These are phyloP conservation scores for Cutaneotrichosporon sp. DNA, from an alignment of 1,284 basidiomycete species.

Conservation along the genomic window DNA sequence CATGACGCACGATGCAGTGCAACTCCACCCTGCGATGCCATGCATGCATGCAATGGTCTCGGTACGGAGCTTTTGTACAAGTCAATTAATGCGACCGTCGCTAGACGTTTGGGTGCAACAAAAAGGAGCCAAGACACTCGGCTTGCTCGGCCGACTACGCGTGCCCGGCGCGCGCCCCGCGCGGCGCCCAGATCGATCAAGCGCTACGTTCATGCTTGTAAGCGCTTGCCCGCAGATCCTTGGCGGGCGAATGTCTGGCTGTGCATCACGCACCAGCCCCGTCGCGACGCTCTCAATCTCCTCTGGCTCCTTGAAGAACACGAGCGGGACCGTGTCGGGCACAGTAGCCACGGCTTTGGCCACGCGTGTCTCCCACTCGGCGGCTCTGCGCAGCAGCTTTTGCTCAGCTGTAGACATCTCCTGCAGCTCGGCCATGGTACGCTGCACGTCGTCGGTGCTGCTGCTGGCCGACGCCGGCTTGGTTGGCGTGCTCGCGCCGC, in stretches of 20 bases:
- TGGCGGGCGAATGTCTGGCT: too few relatives aligned
- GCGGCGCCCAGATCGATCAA: too few relatives aligned
- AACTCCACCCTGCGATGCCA: too few relatives aligned
- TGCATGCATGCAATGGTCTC: background rate
- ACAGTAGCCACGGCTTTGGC: slow-evolving; percentile 17
- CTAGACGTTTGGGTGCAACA: background rate
- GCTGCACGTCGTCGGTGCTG: slow-evolving; percentile 4
- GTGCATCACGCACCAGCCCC: slow-evolving; percentile 5
- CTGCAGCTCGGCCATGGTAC: slow-evolving; percentile 23
- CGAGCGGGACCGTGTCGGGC: slow-evolving; percentile 19
- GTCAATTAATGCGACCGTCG: too few relatives aligned
- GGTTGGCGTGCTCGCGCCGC: slow-evolving; percentile 8
- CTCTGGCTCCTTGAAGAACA: slow-evolving; percentile 30
- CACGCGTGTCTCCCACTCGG: slow-evolving; percentile 31
- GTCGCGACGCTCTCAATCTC: slow-evolving; percentile 26
- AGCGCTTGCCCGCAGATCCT: background rate
- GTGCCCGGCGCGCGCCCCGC: too few relatives aligned
- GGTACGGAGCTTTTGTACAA: too few relatives aligned
- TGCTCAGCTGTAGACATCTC: slow-evolving; percentile 29
- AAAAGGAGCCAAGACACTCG: too few relatives aligned
- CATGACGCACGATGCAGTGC: too few relatives aligned
- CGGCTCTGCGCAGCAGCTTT: slow-evolving; percentile 34
- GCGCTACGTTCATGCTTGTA: background rate
- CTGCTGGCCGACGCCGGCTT: background rate
- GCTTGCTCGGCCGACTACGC: too few relatives aligned